Percentiles rank a stretch among this genome's conserved stretches.
phyloP scores from a whole-genome alignment of 2,329 filamentous ascomycete species.

The Lecanicillium sp. region DNA sequence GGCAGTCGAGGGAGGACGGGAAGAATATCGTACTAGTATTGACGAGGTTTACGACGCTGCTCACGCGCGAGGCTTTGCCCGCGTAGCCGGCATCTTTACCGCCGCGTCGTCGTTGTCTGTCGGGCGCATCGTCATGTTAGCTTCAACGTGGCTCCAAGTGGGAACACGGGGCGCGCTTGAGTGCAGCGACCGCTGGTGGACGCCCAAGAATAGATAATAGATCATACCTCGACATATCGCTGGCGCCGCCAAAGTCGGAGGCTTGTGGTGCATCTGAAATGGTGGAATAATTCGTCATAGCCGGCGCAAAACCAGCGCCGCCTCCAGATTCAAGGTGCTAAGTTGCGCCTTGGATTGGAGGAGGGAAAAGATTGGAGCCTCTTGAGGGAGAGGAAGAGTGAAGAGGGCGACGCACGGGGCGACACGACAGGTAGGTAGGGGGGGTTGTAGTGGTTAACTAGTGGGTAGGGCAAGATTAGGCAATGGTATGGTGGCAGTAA shows the following conservation, averaged over 20 bases:
- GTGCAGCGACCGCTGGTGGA: too few species aligned
- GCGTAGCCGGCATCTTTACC: conserved; percentile 62
- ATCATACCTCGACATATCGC: conserved; percentile 45
- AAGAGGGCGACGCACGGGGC: conserved; percentile 9
- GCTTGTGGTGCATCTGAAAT: conserved; percentile 45
- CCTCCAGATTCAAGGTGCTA: conserved; percentile 14
- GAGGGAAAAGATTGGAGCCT: too few species aligned
- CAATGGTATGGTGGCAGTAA: not conserved
- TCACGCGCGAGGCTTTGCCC: conserved; percentile 80
- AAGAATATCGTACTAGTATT: conserved; percentile 70
- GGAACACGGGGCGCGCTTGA: not conserved
- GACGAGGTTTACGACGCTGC: conserved; percentile 89
- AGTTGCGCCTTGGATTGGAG: conserved; percentile 11
- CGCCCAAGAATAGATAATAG: too few species aligned
- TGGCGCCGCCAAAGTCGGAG: conserved; percentile 32
- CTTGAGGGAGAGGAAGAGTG: not conserved
- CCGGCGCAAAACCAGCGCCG: conserved; percentile 19
- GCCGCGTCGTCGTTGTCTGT: conserved; percentile 51
- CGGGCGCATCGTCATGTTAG: conserved; percentile 12
- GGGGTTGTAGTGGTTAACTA: too few species aligned
- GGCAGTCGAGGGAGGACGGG: not conserved
- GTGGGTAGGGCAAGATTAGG: conserved; percentile 1
- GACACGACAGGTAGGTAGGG: conserved; percentile 4
- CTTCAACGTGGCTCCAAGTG: conserved; percentile 3
- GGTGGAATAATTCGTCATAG: conserved; percentile 51